Base-by-base conservation (phyloP, 2,329 filamentous ascomycete species). In the Dactylellina drechsleri region DNA sequence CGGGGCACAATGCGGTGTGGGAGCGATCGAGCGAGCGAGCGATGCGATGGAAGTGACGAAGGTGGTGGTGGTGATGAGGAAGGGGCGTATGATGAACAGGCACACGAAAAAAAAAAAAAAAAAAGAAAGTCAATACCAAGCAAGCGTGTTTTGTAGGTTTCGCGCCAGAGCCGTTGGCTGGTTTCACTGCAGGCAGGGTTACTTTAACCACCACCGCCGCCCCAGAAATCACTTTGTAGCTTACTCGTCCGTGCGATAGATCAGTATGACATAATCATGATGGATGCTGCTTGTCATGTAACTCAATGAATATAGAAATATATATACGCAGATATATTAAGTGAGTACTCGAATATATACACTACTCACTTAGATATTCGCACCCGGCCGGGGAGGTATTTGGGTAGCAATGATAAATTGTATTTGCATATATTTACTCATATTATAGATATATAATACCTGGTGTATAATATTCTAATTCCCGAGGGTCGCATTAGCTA, bases 111-210 rank as follows among this genome's bases (percentile, higher is more conserved):
- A 56, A 45, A 13, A 15, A 13, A 6, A 12, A 13, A 45, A 4
- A 15, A 15, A 2, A 16, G 2, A 3, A 8, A 2, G 40, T 15
- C 13, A 18, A 15, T 8, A 36, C 31, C 43, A n/a, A 56, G 56
- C 49, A 61, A 61, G 47, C 65, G 65, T 68, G 66, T 70, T 62
- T 47, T 57, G 61, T 61, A 49, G 57, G 20, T 57, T 56, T 57
- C 66, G 66, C 66, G 66, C 66, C 66, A 70, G 57, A 61, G 66
- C 66, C 56, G 66, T 70, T 56, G 43, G 65, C 60, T 8, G 31
- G 31, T 36, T 70, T 70, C 66, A 70, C 50, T 62, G 26, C 57
- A 23, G 52, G 66, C 45, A 53, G 50, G 66, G 66, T 16, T 18
- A 56, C 49, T 70, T 70, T 70, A 70, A 26, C 66, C 66, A 68